Percentiles rank a stretch among this genome's conserved stretches.
phyloP scores from a whole-genome alignment of 352 stramenopile species.

The Pythium monospermum region DNA sequence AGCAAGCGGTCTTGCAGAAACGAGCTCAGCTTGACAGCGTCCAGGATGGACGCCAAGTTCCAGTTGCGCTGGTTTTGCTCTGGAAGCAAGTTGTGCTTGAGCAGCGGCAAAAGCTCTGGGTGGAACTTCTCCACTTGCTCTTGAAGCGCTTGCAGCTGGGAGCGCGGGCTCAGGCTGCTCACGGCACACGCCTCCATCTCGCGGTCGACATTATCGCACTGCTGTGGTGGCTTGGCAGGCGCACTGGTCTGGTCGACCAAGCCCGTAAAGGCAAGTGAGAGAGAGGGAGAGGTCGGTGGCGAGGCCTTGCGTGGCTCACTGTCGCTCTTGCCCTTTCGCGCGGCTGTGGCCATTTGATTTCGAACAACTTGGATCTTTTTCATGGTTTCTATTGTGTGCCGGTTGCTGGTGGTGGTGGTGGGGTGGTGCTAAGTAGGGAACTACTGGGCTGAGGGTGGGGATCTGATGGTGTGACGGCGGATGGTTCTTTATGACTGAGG shows the following conservation, averaged over 20 bases:
- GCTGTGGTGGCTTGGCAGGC: conserved; percentile 1
- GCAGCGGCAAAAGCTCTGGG: conserved; percentile 56
- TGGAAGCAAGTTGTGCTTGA: conserved; percentile 30
- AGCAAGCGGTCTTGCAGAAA: conserved; percentile 70
- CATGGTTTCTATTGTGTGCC: conserved; percentile 4
- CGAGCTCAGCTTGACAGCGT: conserved; percentile 61
- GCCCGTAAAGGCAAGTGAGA: too few species aligned
- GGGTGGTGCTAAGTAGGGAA: too few species aligned
- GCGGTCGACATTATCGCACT: conserved; percentile 21
- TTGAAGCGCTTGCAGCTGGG: conserved; percentile 22
- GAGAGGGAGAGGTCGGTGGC: conserved; percentile 14
- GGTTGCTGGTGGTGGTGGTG: neutral
- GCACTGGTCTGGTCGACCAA: conserved; percentile 1
- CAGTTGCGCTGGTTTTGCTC: conserved; percentile 29
- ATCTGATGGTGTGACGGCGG: too few species aligned
- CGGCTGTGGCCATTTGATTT: conserved; percentile 7
- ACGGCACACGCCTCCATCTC: conserved; percentile 24
- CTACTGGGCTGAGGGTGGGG: too few species aligned
- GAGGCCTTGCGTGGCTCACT: conserved; percentile 19
- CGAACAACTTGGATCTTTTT: conserved; percentile 15
- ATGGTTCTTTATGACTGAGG: too few species aligned
- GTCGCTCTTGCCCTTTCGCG: conserved; percentile 15
- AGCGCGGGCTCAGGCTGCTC: conserved; percentile 9
- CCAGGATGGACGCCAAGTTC: conserved; percentile 38
- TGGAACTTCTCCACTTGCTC: conserved; percentile 40